Base-by-base conservation (phyloP, 805 yeast species). In the Danielozyma ontarioensis region DNA sequence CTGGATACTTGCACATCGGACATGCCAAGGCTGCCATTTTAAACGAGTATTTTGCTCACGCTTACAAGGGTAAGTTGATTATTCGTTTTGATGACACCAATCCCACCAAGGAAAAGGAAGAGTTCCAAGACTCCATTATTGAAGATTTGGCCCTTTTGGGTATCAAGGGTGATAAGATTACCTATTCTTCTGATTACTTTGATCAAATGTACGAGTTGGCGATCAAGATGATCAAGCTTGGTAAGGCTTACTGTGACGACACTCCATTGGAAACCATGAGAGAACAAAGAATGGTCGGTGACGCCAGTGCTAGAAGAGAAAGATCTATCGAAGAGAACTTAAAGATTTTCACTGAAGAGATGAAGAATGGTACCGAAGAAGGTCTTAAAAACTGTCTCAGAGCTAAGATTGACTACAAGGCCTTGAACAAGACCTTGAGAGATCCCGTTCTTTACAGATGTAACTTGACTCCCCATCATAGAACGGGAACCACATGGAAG, bases 401-500 rank as follows among this genome's bases (percentile, higher is more conserved):
- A 69, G 99, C 99, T 35, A 93, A 93, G 73, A 88, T 93, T 52
- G 95, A 93, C 47, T 86, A 83, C 59, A 79, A 82, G 37, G 90
- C 89, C 53, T 74, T 80, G 45, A 93, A 93, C 80, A 93, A 93
- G 71, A 83, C 98, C 33, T 68, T 93, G 56, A 82, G 99, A 69
- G 99, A 93, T 62, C 99, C 99, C 25, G 97, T 90, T 37, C 83
- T 93, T 50, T 93, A 89, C 81, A 80, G 99, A 74, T 83, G 95
- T 68, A 93, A 93, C 74, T 68, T 88, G 57, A 89, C 95, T 43
- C 97, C 99, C 33, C 99, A 93, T 58, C 98, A 90, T 66, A 83
- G 96, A 68, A 93, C 97, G 27, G 97, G 97, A 35, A 55, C 80
- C 27, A 50, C 70, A 32, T 93, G 98, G 98, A 93, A 93, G 65